These are phyloP conservation scores for Podaxis rugospora DNA, from an alignment of 768 basidiomycete genomes.

Conservation along the genomic window DNA sequence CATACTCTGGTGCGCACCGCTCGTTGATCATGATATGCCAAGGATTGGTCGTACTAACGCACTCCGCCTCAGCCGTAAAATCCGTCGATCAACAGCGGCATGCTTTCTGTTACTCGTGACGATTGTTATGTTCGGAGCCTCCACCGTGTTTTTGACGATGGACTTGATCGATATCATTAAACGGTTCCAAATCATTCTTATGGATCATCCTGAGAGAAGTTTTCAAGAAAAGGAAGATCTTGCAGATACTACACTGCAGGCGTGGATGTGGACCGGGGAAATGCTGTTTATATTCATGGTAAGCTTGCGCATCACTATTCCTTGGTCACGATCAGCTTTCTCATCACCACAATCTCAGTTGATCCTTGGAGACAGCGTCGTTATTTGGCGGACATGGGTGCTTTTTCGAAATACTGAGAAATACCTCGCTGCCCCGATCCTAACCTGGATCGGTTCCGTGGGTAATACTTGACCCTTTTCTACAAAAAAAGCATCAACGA, in stretches of 20 bases:
- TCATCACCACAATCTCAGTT: constrained; percentile 12
- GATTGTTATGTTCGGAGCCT: constrained; percentile 22
- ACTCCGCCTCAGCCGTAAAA: constrained; percentile 14
- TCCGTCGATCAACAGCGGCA: constrained; percentile 13
- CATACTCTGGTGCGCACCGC: constrained; percentile 13
- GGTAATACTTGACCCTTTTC: constrained; percentile 10
- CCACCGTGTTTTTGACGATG: constrained; percentile 22
- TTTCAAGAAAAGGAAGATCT: constrained; percentile 17
- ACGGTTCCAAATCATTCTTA: constrained; percentile 22
- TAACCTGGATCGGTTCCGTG: constrained; percentile 24
- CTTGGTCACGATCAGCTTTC: background rate
- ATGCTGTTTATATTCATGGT: constrained; percentile 29
- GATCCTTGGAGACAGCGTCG: constrained; percentile 25
- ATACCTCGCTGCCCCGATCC: constrained; percentile 18
- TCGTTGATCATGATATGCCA: background rate
- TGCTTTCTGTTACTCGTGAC: constrained; percentile 21
- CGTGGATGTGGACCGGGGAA: constrained; percentile 24
- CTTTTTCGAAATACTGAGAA: constrained; percentile 16
- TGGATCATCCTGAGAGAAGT: constrained; percentile 16
- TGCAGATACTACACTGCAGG: constrained; percentile 19
- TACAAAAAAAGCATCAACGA: no score
- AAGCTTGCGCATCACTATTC: background rate
- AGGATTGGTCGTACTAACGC: background rate
- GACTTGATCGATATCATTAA: constrained; percentile 24
- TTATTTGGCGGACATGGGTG: constrained; percentile 26